These are phyloP conservation scores for Trichoderma hamatum DNA, from an alignment of 2,329 filamentous ascomycete species.

Conservation along the genomic window DNA sequence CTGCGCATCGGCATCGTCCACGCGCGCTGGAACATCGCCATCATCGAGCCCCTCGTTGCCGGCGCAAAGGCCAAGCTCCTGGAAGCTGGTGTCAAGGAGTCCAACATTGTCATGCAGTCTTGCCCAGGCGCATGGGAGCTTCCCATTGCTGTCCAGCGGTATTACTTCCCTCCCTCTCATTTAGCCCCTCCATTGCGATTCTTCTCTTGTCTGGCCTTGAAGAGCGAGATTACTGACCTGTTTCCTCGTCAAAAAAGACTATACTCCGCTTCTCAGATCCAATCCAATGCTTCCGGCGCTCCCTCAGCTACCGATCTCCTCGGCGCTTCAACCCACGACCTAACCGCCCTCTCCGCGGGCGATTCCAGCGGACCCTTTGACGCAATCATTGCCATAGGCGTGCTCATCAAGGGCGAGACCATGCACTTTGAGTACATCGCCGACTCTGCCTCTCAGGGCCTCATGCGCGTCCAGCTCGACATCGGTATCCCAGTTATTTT, in stretches of 20 bases:
- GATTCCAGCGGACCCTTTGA: slow-evolving; percentile 72
- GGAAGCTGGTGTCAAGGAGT: slow-evolving; percentile 77
- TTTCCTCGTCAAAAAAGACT: slow-evolving; percentile 54
- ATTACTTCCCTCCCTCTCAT: slow-evolving; percentile 37
- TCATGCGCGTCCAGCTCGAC: slow-evolving; percentile 95
- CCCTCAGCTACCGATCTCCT: slow-evolving; percentile 77
- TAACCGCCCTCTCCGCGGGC: slow-evolving; percentile 52
- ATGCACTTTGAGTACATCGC: slow-evolving; percentile 99
- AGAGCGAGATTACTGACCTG: neutral
- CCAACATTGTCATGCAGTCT: slow-evolving; percentile 85
- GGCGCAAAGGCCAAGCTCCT: slow-evolving; percentile 80
- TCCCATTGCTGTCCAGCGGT: slow-evolving; percentile 87
- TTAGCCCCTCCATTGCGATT: slow-evolving; percentile 11
- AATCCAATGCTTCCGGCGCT: slow-evolving; percentile 66
- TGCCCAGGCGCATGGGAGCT: slow-evolving; percentile 96
- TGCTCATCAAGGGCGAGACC: slow-evolving; percentile 97
- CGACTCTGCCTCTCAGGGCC: slow-evolving; percentile 83
- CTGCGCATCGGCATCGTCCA: slow-evolving; percentile 94
- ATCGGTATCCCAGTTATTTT: slow-evolving; percentile 88
- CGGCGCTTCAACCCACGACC: slow-evolving; percentile 68
- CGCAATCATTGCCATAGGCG: slow-evolving; percentile 91
- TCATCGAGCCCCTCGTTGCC: slow-evolving; percentile 82
- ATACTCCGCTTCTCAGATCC: slow-evolving; percentile 83
- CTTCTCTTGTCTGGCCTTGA: neutral
- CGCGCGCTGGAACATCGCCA: slow-evolving; percentile 88